Conservation (phyloP, 1,139 yeast species). For the Saccharomycopsis hybrid region DNA sequence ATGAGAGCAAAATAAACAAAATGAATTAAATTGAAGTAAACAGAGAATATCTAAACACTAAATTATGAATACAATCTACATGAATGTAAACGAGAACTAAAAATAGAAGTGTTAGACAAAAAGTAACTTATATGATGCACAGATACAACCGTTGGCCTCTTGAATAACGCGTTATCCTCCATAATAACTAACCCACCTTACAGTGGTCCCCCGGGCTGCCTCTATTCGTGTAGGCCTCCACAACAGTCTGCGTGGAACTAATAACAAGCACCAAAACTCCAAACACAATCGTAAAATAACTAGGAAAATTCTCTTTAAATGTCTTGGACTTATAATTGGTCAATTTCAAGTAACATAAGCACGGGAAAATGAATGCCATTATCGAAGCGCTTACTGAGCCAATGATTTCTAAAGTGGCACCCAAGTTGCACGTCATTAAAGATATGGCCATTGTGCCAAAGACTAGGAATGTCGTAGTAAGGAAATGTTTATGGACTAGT, state of each 20-base stretch:
- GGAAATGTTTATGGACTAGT: conserved; percentile 46
- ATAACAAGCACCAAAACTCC: conserved; percentile 74
- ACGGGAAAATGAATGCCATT: conserved; percentile 90
- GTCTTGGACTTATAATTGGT: conserved; percentile 45
- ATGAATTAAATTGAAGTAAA: too few relatives aligned
- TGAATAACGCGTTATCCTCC: too few relatives aligned
- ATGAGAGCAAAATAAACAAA: too few relatives aligned
- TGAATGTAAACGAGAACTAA: too few relatives aligned
- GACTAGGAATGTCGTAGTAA: conserved; percentile 63
- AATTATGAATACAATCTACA: too few relatives aligned
- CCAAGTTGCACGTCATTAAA: conserved; percentile 77
- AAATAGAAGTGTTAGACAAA: too few relatives aligned
- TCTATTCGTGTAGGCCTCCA: conserved; percentile 38
- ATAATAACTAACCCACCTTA: background rate
- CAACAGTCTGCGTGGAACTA: conserved; percentile 68
- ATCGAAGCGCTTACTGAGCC: conserved; percentile 92
- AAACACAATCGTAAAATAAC: conserved; percentile 57
- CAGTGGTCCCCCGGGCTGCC: conserved; percentile 2
- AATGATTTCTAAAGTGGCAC: conserved; percentile 79
- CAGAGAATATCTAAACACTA: too few relatives aligned
- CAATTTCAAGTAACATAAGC: conserved; percentile 68
- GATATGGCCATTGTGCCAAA: conserved; percentile 70
- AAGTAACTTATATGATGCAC: too few relatives aligned
- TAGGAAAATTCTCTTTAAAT: conserved; percentile 42
- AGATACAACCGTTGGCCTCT: too few relatives aligned